Evolutionary conservation across 1,284 basidiomycete species (phyloP).

Genomic region (Rhizopogon parksii): DNA sequence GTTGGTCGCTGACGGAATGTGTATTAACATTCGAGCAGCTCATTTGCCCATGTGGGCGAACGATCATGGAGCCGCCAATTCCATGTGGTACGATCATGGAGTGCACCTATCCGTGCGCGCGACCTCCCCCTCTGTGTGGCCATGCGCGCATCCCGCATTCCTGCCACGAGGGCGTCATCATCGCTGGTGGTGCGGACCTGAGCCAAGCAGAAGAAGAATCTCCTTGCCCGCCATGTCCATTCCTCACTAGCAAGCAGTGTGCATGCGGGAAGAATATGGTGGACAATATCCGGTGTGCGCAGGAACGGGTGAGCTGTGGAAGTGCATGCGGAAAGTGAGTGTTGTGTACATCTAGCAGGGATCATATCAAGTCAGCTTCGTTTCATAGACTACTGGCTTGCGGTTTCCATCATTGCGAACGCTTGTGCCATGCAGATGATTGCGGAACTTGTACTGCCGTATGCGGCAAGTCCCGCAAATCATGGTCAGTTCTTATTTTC

Average conservation of each 20-base stretch:
- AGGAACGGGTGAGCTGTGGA: constrained; percentile 80
- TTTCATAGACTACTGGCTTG: constrained; percentile 60
- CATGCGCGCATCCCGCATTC: constrained; percentile 71
- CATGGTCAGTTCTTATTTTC: constrained; percentile 50
- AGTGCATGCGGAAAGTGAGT: constrained; percentile 67
- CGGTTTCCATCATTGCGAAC: constrained; percentile 81
- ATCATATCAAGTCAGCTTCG: not conserved
- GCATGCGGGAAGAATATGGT: constrained; percentile 83
- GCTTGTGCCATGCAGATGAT: constrained; percentile 69
- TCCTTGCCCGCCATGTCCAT: constrained; percentile 77
- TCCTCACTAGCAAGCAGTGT: constrained; percentile 71
- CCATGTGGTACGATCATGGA: constrained; percentile 73
- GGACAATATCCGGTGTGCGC: constrained; percentile 68
- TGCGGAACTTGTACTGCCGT: constrained; percentile 71
- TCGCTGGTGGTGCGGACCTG: constrained; percentile 22
- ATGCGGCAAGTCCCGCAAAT: constrained; percentile 78
- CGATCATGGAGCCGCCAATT: constrained; percentile 63
- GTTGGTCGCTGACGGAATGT: not conserved
- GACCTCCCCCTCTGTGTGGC: constrained; percentile 68
- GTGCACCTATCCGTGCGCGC: constrained; percentile 74
- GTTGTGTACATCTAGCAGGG: not conserved
- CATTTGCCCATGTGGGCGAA: constrained; percentile 73
- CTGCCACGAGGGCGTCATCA: constrained; percentile 57
- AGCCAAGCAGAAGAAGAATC: constrained; percentile 18
- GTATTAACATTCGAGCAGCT: constrained; percentile 36